Base-by-base conservation (phyloP, 2,329 filamentous ascomycete genomes). In the Neofusicoccum umdonicola region DNA sequence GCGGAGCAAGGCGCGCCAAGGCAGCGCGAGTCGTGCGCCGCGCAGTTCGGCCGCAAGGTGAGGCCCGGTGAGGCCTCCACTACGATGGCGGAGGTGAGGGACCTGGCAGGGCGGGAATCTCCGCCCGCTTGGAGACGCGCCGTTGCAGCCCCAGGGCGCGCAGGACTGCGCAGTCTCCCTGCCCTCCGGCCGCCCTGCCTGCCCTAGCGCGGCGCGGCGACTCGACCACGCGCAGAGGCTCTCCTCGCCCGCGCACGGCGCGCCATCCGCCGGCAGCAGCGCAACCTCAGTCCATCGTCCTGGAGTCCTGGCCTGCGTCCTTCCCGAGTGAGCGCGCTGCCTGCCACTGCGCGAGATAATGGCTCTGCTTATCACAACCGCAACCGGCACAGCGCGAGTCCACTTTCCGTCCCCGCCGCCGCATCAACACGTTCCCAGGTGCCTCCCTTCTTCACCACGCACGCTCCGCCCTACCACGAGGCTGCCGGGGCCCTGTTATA, bases 291-390 rank as follows among this genome's bases (percentile, higher is more conserved):
- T 58, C 54, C 54, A 56, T 45, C 54, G 27, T 22, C 17, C 35
- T 54, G 50, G 15, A 5, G 27, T 31, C 27, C 27, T 7, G 27
- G 27, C 52, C 52, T 58, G 54, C 56, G 41, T 47, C 41, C 56
- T 47, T 45, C 56, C 56, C 56, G 56, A 60, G 41, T 37, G 56
- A 60, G 56, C 56, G 54, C 51, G 35, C 35, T 11, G 22, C 52
- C 52, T 22, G 19, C 52, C 39, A 17, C 34, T 17, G n/a, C 19
- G 52, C 56, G 44, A 45, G 44, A 47, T 47, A 44, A 60, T 60
- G 56, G 41, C 56, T 60, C 58, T 62, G 58, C 58, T 62, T 62
- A 62, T 62, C 58, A 62, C 45, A 17, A 34, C 45, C 58, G 58
- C 58, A 62, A 51, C 44, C 45, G 58, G 58, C 45, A 41, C 45